A percentile compares a stretch with the other conserved stretches of the same genome.
Conservation (phyloP, 2,329 filamentous ascomycete genomes). For the Pyrenochaeta sp. region DNA sequence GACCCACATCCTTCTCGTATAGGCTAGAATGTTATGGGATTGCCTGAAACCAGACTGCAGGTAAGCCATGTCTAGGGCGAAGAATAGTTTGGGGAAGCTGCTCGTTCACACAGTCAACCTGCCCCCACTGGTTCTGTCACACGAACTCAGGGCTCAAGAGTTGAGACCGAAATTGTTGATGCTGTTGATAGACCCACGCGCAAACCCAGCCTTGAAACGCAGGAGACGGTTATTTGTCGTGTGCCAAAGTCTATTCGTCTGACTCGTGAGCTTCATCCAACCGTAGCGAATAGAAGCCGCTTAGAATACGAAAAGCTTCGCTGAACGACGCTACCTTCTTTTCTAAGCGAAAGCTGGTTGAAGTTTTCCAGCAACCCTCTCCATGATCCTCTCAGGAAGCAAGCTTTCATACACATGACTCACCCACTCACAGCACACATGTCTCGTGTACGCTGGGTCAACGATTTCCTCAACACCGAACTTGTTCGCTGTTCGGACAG, state of each 20-base stretch:
- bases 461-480: slow-evolving; percentile 73
- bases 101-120: background rate
- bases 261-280: background rate
- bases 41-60: slow-evolving; percentile 3
- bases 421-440: slow-evolving; percentile 64
- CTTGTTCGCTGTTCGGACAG: slow-evolving; percentile 68
- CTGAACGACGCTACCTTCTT: background rate
- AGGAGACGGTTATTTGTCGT: background rate
- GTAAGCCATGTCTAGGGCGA: background rate
- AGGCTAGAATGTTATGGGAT: background rate
- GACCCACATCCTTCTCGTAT: background rate
- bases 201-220: background rate
- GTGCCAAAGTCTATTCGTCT: background rate
- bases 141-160: background rate
- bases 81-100: background rate
- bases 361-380: slow-evolving; percentile 50
- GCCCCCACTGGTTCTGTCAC: background rate
- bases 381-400: slow-evolving; percentile 59
- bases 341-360: slow-evolving; percentile 42
- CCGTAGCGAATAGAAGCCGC: background rate
- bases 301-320: background rate
- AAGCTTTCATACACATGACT: slow-evolving; percentile 64
- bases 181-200: background rate
- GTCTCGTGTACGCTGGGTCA: slow-evolving; percentile 67
- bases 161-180: background rate